Conservation (phyloP, 2,329 filamentous ascomycete genomes). For the Epichloe hybrida region DNA sequence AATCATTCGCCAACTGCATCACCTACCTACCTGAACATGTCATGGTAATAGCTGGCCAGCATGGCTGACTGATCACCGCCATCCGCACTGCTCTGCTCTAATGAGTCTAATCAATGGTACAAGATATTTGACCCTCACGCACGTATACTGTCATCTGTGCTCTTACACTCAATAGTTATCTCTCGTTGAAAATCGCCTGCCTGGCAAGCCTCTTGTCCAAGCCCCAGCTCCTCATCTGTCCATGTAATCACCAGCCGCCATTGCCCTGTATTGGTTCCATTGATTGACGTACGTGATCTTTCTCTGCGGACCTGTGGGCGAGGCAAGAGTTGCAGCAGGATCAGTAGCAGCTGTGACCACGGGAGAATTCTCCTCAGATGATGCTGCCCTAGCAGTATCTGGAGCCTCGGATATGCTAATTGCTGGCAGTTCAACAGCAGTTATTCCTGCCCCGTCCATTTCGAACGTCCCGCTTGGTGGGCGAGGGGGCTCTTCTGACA, state of each 20-base stretch:
- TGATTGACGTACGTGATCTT: conserved; percentile 22
- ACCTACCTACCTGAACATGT: too few relatives aligned
- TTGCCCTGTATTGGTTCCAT: conserved; percentile 19
- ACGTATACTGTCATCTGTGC: too few relatives aligned
- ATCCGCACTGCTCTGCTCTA: too few relatives aligned
- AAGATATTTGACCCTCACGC: too few relatives aligned
- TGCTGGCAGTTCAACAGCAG: conserved; percentile 22
- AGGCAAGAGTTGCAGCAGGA: conserved; percentile 22
- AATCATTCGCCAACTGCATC: too few relatives aligned
- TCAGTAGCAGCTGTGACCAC: conserved; percentile 11
- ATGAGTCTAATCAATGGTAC: too few relatives aligned
- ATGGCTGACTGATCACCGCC: too few relatives aligned
- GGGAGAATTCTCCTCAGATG: neutral
- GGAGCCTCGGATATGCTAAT: conserved; percentile 7
- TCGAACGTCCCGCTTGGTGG: conserved; percentile 20
- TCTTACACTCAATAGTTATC: too few relatives aligned
- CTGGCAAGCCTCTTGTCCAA: neutral
- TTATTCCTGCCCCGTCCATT: conserved; percentile 22
- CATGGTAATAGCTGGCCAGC: too few relatives aligned
- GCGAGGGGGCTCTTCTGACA: conserved; percentile 12
- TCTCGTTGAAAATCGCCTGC: too few relatives aligned
- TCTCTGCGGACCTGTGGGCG: conserved; percentile 16
- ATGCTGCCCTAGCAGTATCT: neutral
- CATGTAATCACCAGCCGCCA: neutral
- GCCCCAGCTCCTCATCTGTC: neutral